Percentiles rank a stretch among this genome's conserved stretches.
Evolutionary conservation across 1,284 basidiomycete genomes (phyloP).

Genomic region (Cryptococcus sp.): DNA sequence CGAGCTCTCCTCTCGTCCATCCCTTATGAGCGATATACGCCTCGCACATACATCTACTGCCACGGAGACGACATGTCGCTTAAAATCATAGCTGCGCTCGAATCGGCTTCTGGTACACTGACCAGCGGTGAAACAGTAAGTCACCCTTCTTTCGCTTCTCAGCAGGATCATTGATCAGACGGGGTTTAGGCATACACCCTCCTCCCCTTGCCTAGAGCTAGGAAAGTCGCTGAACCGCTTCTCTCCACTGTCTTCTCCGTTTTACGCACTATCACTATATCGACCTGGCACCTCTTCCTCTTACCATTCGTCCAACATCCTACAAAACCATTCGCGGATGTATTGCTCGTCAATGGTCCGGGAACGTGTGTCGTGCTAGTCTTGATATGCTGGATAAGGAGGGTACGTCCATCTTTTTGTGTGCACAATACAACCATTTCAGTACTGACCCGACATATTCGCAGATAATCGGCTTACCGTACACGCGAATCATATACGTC

Average conservation of each 20-base stretch:
- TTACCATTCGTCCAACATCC: constrained; percentile 53
- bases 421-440: background rate
- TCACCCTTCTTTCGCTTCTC: background rate
- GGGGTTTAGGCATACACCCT: constrained; percentile 51
- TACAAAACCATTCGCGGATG: constrained; percentile 63
- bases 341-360: constrained; percentile 90
- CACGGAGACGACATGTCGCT: constrained; percentile 70
- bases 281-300: constrained; percentile 63
- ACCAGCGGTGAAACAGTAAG: background rate
- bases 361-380: constrained; percentile 89
- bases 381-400: constrained; percentile 68
- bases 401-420: constrained; percentile 61
- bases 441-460: background rate
- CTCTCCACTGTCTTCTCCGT: constrained; percentile 68
- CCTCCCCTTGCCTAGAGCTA: constrained; percentile 76
- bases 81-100: constrained; percentile 58
- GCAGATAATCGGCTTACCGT: constrained; percentile 72
- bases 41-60: constrained; percentile 78
- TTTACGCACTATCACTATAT: constrained; percentile 61
- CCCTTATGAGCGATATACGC: constrained; percentile 72
- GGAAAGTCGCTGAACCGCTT: constrained; percentile 76
- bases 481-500: constrained; percentile 80
- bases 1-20: constrained; percentile 73
- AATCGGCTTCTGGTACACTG: constrained; percentile 53
- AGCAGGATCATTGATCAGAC: background rate